These are phyloP conservation scores for Tuber melanosporum DNA, from an alignment of 495 filamentous ascomycete species.

Conservation along the genomic window DNA sequence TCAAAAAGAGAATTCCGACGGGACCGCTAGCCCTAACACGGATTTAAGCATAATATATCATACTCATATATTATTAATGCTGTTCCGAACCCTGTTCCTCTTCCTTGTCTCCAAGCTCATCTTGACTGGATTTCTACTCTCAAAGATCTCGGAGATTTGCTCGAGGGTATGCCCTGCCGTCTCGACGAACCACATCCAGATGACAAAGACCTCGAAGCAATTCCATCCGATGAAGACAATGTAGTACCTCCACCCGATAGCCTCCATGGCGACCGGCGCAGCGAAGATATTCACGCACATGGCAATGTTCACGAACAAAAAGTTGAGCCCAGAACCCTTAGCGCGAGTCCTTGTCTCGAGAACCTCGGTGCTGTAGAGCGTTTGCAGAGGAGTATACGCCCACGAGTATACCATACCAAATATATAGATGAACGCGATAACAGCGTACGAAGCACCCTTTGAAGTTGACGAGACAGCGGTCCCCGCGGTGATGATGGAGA, in stretches of 20 bases:
- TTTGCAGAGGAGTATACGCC: conserved; percentile 59
- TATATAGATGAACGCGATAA: conserved; percentile 61
- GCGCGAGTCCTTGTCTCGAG: conserved; percentile 48
- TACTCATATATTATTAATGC: neutral
- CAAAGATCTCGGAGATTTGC: conserved; percentile 62
- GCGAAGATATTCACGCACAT: conserved; percentile 49
- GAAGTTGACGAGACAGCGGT: conserved; percentile 48
- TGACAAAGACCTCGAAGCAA: conserved; percentile 48
- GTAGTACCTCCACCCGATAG: conserved; percentile 54
- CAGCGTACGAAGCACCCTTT: conserved; percentile 48
- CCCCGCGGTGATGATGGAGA: conserved; percentile 51
- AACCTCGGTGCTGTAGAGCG: conserved; percentile 42
- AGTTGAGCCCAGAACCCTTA: conserved; percentile 48
- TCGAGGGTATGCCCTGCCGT: conserved; percentile 63
- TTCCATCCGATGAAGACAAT: conserved; percentile 54
- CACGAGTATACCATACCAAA: conserved; percentile 60
- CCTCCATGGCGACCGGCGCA: conserved; percentile 50
- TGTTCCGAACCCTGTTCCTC: neutral
- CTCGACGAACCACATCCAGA: conserved; percentile 64
- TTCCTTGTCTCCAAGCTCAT: conserved; percentile 51
- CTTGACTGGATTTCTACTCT: conserved; percentile 52
- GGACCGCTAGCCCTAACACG: neutral
- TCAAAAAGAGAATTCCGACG: neutral
- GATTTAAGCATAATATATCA: neutral
- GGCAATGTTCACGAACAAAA: conserved; percentile 44